Base-by-base conservation (phyloP, 805 yeast genomes). In the Hyphopichia homilentoma region DNA sequence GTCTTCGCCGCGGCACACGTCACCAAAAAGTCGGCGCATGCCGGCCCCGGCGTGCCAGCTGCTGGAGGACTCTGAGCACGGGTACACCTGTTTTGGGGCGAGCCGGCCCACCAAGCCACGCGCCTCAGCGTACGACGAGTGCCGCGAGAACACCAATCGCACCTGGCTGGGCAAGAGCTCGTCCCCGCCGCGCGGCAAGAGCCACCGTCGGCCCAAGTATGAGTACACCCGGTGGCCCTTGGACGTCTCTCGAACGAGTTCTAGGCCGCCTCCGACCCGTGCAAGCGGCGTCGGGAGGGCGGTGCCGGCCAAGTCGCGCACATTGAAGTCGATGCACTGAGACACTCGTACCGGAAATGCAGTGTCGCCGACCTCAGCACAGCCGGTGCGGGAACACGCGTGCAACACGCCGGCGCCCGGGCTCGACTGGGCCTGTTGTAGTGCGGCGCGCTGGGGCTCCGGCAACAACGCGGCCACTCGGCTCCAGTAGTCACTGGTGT, bases 41-140 rank as follows among this genome's bases (percentile, higher is more conserved):
- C 54, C 41, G 33, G 66, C 60, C 0, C 75, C 75, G 16, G 44
- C 41, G 6, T 29, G 33, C 74, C 73, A 70, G 0, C 57, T 43
- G 1, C 39, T 22, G 6, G 24, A 29, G 1, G 62, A 54, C 22
- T 54, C 65, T n/a, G 55, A 57, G 29, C 70, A 63, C 0, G 77
- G 77, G 30, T 55, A 68, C 0, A 72, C 72, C 29, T 68, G 68
- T 8, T 34, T 42, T 0, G 74, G 73, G 7, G 37, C 47, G 32
- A 73, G 63, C 20, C 50, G 25, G 4, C 49, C 38, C 1, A 72
- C 44, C 8, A 73, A 59, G 7, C 54, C 34, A 12, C 50, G 37
- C 11, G 59, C 49, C 40, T 73, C 78, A 6, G 55, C 30, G 35
- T 58, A 73, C 2, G 76, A 68, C 1, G 76, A 68, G 38, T 73